Evolutionary conservation across 1,284 basidiomycete species (phyloP).

Genomic region (Ceratorhiza oryzae-sativae): DNA sequence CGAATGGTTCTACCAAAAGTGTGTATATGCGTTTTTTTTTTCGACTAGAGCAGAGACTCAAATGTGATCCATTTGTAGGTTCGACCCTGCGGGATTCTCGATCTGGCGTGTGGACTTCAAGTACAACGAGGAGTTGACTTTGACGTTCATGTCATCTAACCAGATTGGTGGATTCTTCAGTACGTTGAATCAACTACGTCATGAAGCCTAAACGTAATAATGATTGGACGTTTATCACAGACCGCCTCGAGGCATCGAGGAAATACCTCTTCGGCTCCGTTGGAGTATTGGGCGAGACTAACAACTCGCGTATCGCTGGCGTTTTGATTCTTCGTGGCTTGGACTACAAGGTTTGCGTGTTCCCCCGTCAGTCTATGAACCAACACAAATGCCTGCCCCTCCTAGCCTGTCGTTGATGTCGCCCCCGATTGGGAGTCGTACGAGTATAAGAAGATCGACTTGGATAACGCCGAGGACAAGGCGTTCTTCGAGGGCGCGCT

Average conservation of each 20-base stretch:
- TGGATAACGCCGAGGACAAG: slow-evolving; percentile 75
- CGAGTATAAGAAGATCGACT: slow-evolving; percentile 71
- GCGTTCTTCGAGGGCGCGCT: slow-evolving; percentile 88
- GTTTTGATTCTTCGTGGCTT: slow-evolving; percentile 81
- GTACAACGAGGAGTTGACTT: slow-evolving; percentile 94
- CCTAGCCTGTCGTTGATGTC: slow-evolving; percentile 72
- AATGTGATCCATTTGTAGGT: slow-evolving; percentile 58
- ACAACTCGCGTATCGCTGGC: slow-evolving; percentile 81
- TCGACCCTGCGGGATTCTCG: slow-evolving; percentile 63
- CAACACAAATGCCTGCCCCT: slow-evolving; percentile 52
- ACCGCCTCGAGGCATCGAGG: slow-evolving; percentile 92
- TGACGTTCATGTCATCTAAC: slow-evolving; percentile 91
- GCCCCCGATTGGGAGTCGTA: slow-evolving; percentile 97
- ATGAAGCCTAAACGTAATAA: not conserved
- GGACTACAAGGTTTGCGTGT: slow-evolving; percentile 49
- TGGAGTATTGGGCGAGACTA: slow-evolving; percentile 85
- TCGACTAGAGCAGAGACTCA: slow-evolving; percentile 31
- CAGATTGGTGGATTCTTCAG: slow-evolving; percentile 92
- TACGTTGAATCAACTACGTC: slow-evolving; percentile 36
- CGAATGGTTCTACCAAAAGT: slow-evolving; percentile 94
- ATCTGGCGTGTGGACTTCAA: slow-evolving; percentile 57
- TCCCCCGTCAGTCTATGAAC: slow-evolving; percentile 42
- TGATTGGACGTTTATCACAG: slow-evolving; percentile 47
- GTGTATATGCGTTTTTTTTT: slow-evolving; percentile 46
- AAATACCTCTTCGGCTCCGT: slow-evolving; percentile 95